Evolutionary conservation across 371 early-diverging fungal species (phyloP), one percentile per base, ranked within the genome.

Genomic region (Haplosporangium sp.): DNA sequence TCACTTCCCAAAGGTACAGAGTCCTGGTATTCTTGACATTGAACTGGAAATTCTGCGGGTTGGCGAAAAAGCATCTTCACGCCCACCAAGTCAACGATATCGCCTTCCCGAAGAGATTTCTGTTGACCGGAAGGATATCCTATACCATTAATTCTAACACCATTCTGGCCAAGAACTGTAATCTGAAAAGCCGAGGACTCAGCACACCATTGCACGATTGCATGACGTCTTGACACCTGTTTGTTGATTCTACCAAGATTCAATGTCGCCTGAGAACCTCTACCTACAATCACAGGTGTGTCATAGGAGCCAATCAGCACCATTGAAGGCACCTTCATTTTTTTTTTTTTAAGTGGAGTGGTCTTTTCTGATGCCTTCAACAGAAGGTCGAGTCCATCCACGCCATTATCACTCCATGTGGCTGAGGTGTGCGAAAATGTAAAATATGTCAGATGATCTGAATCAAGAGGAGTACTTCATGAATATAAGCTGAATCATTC

Each of bases 201-300:
- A 19, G 61, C 17, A 55, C 82, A 76, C 71, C 84, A 88, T 44
- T 86, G 77, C 38, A 90, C 85, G 44, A 88, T 84, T n/a, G 87
- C 85, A 72, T 90, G 90, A 50, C 83, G 75, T 55, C 90, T 87
- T 61, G 89, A 89, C 45, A 90, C 86, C 63, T 89, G 86, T 61
- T 87, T 83, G 78, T 90, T 90, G 42, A 89, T 81, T 38, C 86
- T 83, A 42, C 89, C 90, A 53, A 90, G 86, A 65, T 90, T 89
- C 63, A 89, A 63, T 8, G 88, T 88, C 8, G 85, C 85, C 19
- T 85, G 82, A 20, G 87, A 85, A 27, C 90, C 89, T 77, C 90
- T 82, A 4, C 90, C 90, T 8, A 90, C 75, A 39, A 86, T 87
- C 13, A 90, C 83, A 8, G 79, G 67, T 15, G 84, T 82, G n/a